Evolutionary conservation across 306 rosid genomes (phyloP).

Genomic region (Delonix regia): DNA sequence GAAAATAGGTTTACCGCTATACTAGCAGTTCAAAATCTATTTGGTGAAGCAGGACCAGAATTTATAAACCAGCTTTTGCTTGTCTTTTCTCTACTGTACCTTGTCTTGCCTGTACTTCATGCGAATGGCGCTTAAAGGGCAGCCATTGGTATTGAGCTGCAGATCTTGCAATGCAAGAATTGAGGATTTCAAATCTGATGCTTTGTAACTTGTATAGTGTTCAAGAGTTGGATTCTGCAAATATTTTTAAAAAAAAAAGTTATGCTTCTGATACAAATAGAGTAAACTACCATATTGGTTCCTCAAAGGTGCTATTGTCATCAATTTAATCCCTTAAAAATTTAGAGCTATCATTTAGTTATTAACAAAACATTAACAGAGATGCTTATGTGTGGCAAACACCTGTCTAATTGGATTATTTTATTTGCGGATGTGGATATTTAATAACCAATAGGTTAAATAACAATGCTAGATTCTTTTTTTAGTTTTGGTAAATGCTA

Average conservation of each 20-base stretch:
- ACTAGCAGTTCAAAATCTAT: neutral
- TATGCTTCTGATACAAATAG: slow-evolving; percentile 8
- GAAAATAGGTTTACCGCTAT: neutral
- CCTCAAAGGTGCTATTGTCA: neutral
- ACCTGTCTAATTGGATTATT: too few relatives aligned
- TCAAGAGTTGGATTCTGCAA: slow-evolving; percentile 84
- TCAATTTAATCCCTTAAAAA: neutral
- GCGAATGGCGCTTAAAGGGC: slow-evolving; percentile 69
- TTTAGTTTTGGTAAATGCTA: too few relatives aligned
- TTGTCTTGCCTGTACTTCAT: slow-evolving; percentile 75
- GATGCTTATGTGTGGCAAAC: neutral
- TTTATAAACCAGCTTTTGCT: neutral
- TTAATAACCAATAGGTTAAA: too few relatives aligned
- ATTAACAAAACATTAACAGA: neutral
- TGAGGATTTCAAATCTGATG: slow-evolving; percentile 71
- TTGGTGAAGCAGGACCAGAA: neutral
- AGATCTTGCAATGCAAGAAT: slow-evolving; percentile 80
- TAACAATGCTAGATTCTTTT: too few relatives aligned
- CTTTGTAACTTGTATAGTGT: slow-evolving; percentile 69
- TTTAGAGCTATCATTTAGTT: too few relatives aligned
- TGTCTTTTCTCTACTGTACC: slow-evolving; percentile 43
- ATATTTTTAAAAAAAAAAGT: slow-evolving; percentile 29
- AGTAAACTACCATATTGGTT: neutral
- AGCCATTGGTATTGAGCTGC: slow-evolving; percentile 65
- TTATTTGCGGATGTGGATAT: too few relatives aligned